Percentiles rank a stretch among this genome's conserved stretches.
phyloP scores from a whole-genome alignment of 2,329 filamentous ascomycete genomes.

The Sporothrix curviconia region DNA sequence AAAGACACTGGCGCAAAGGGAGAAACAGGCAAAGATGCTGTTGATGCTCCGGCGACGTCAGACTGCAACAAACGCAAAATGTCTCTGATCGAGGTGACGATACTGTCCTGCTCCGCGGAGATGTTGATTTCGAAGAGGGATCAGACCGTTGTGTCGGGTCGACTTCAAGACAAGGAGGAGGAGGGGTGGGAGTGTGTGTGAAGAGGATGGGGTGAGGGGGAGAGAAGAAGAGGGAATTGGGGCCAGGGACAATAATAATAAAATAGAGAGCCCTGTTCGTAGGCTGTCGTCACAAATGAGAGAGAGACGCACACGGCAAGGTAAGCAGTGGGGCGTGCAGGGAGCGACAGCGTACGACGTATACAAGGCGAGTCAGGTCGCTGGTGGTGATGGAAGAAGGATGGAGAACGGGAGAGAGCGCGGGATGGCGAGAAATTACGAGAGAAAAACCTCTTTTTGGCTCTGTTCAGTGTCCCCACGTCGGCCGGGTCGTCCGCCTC shows the following conservation, averaged over 20 bases:
- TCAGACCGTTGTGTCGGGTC: slow-evolving; percentile 1
- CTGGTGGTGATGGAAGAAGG: slow-evolving; percentile 10
- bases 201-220: neutral
- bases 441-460: slow-evolving; percentile 19
- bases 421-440: slow-evolving; percentile 18
- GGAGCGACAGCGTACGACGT: no score
- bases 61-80: no score
- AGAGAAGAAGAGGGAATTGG: neutral
- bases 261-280: neutral
- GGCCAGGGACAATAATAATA: neutral
- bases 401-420: slow-evolving; percentile 11
- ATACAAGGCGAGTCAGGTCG: neutral
- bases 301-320: neutral
- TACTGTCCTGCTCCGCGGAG: slow-evolving; percentile 1
- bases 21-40: no score
- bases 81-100: no score
- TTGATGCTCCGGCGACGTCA: neutral
- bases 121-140: neutral
- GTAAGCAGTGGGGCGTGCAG: no score
- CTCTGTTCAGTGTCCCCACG: slow-evolving; percentile 18
- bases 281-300: neutral
- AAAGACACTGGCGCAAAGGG: neutral
- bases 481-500: slow-evolving; percentile 10
- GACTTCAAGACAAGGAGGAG: neutral
- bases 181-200: neutral